Evolutionary conservation across 805 yeast genomes (phyloP).

Genomic region (Kluyveromyces nonfermentans): DNA sequence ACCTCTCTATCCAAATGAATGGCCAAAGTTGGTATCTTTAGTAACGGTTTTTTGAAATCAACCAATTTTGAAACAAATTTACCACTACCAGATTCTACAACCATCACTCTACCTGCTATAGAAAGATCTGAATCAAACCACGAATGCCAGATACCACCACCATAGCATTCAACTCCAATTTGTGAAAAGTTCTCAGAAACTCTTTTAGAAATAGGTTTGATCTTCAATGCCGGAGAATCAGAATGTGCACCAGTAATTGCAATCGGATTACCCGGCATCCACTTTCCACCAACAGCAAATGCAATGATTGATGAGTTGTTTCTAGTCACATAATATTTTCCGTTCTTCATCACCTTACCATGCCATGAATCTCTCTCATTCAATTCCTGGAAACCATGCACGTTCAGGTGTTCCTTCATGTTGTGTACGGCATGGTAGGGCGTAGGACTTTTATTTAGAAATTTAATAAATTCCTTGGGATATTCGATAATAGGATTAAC

Average conservation of each 20-base stretch:
- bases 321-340: constrained; percentile 79
- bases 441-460: constrained; percentile 79
- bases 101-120: constrained; percentile 85
- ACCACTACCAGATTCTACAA: constrained; percentile 38
- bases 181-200: constrained; percentile 69
- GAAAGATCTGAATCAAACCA: constrained; percentile 95
- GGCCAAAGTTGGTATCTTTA: constrained; percentile 91
- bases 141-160: constrained; percentile 93
- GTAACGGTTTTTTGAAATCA: constrained; percentile 71
- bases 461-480: constrained; percentile 54
- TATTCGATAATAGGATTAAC: constrained; percentile 11
- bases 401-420: constrained; percentile 43
- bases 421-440: constrained; percentile 87
- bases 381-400: constrained; percentile 65
- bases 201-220: constrained; percentile 77
- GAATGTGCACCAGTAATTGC: constrained; percentile 95
- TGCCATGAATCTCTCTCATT: constrained; percentile 68
- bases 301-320: constrained; percentile 86
- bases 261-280: constrained; percentile 70
- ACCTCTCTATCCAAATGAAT: constrained; percentile 79
- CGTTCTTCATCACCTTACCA: constrained; percentile 40
- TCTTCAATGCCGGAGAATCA: constrained; percentile 82
- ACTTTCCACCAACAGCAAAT: constrained; percentile 66
- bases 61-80: constrained; percentile 56
- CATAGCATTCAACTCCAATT: constrained; percentile 89